Evolutionary conservation across 78 protist genomes (phyloP).

Genomic region (Guillardia theta): DNA sequence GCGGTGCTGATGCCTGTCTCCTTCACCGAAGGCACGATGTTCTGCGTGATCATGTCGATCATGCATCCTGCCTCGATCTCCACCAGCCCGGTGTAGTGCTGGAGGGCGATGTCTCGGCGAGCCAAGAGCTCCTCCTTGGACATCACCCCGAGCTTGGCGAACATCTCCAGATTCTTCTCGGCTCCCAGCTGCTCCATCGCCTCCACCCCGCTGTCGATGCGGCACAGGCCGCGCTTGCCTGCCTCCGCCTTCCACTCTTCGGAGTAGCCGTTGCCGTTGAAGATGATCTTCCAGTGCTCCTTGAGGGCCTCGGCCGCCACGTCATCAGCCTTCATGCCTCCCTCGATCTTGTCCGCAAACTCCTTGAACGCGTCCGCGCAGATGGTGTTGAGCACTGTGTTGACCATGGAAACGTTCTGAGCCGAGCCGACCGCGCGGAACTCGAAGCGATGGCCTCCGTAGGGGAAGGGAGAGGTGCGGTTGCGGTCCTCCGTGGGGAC

Average conservation of each 20-base stretch:
- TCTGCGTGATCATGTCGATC: constrained; percentile 65
- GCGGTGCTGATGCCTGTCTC: not conserved
- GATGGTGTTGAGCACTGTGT: constrained; percentile 60
- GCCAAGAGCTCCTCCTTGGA: constrained; percentile 64
- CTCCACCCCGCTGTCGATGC: constrained; percentile 67
- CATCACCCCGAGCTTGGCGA: constrained; percentile 55
- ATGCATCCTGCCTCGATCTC: constrained; percentile 77
- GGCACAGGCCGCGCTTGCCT: constrained; percentile 73
- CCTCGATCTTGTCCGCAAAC: not conserved
- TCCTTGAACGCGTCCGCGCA: constrained; percentile 49
- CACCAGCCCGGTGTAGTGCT: constrained; percentile 64
- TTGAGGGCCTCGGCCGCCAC: not conserved
- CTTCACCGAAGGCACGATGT: constrained; percentile 41
- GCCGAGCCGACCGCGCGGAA: constrained; percentile 91
- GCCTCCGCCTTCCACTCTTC: constrained; percentile 51
- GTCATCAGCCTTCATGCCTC: not conserved
- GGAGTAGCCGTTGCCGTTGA: constrained; percentile 88
- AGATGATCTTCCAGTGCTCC: constrained; percentile 25
- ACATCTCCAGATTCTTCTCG: constrained; percentile 78
- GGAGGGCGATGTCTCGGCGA: constrained; percentile 58
- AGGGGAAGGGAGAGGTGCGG: constrained; percentile 93
- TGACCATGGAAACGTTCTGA: constrained; percentile 66
- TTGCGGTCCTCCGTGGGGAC: constrained; percentile 85
- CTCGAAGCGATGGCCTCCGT: constrained; percentile 78
- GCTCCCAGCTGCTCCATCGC: constrained; percentile 53